These are phyloP conservation scores for Ascochyta koolunga DNA, from an alignment of 2,329 filamentous ascomycete genomes.

Conservation along the genomic window DNA sequence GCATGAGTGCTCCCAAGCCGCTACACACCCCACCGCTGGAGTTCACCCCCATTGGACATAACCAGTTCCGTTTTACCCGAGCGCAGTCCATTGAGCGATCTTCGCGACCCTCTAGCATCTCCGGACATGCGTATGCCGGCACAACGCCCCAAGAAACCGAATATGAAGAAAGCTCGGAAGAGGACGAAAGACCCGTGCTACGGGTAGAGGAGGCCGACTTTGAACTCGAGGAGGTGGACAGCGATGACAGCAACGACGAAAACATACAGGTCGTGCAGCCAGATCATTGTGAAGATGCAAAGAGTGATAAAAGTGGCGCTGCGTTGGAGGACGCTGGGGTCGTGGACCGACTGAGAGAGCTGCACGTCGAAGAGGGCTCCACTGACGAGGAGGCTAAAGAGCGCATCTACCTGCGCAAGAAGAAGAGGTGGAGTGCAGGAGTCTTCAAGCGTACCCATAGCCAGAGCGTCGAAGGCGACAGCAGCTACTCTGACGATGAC, in stretches of 20 bases:
- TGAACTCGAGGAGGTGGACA: constrained; percentile 52
- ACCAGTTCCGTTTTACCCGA: constrained; percentile 46
- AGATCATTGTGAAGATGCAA: constrained; percentile 52
- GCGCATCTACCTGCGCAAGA: constrained; percentile 43
- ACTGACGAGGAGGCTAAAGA: constrained; percentile 42
- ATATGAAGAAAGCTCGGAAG: constrained; percentile 29
- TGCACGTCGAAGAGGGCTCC: constrained; percentile 44
- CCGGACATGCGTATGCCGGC: constrained; percentile 38
- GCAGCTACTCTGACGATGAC: constrained; percentile 51
- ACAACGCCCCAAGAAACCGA: constrained; percentile 44
- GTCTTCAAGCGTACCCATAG: constrained; percentile 55
- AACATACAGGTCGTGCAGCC: constrained; percentile 54
- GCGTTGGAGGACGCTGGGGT: constrained; percentile 41
- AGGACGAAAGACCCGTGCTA: constrained; percentile 32
- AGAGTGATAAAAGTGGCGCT: constrained; percentile 39
- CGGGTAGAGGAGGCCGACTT: constrained; percentile 44
- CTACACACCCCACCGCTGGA: constrained; percentile 47
- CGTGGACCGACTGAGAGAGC: constrained; percentile 40
- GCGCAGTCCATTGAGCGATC: constrained; percentile 42
- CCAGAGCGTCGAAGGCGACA: constrained; percentile 53
- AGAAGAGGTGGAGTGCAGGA: constrained; percentile 51
- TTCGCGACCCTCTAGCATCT: constrained; percentile 47
- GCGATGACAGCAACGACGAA: constrained; percentile 47
- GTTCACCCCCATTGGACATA: constrained; percentile 45
- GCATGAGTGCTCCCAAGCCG: constrained; percentile 35